Base-by-base conservation (phyloP, 164 flowering plant genomes). In the Annona cherimola region DNA sequence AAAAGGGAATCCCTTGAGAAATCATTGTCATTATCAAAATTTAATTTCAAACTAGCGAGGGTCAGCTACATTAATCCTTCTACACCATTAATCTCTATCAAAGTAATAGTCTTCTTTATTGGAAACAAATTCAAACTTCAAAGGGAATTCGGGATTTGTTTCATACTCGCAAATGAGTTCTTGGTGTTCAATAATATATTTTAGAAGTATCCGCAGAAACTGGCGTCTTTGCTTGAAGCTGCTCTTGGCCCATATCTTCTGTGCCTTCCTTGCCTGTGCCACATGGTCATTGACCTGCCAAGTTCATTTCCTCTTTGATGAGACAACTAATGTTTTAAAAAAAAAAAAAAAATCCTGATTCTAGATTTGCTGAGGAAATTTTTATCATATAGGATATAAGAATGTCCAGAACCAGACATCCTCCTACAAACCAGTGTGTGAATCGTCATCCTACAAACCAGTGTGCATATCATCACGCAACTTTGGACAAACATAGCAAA, bases 81-180 rank as follows among this genome's bases (percentile, higher is more conserved):
- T 26, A 26, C 35, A 26, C 35, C 35, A 26, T 26, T 26, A 26
- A 26, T 26, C 35, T 26, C 35, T 26, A 26, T 26, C 1, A 26
- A 26, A 26, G 35, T 26, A 26, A 26, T 0, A 26, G 35, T 26
- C 35, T 26, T 26, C 57, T 50, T 50, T 45, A 8, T 45, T 45
- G 5, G 50, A 11, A 3, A 1, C 2, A 12, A 50, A 50, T 9
- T 4, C 9, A 45, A 45, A 45, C 4, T 45, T 4, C 4, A 42
- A 9, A 11, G 35, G 35, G 67, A 39, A 9, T 12, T 64, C 41
- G 70, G 43, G 66, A 57, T 42, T 45, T 9, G 63, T 8, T 61
- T 55, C 93, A 84, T 86, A 94, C 99, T 93, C 94, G 97, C 99
- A 95, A 80, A 95, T 95, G 68, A 95, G 99, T 72, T 88, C 87